Conservation (phyloP, 2,329 filamentous ascomycete genomes). For the Trichoderma atrobrunneum region DNA sequence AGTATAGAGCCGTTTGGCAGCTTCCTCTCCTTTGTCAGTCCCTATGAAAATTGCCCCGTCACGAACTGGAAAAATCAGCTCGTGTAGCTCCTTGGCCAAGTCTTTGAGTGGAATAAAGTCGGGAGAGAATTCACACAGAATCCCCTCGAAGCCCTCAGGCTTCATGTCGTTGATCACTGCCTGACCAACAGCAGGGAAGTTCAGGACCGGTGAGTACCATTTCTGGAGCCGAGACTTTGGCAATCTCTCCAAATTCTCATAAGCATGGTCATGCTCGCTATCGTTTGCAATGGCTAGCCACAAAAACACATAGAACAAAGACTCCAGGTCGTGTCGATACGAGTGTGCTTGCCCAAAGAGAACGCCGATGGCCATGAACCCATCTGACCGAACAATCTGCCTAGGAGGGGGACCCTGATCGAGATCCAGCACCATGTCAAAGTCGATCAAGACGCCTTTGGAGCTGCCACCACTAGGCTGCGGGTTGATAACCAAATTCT, state of each 20-base stretch:
- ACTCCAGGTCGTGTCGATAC: neutral
- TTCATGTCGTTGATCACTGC: neutral
- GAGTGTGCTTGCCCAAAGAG: neutral
- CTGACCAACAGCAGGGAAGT: neutral
- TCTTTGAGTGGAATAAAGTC: neutral
- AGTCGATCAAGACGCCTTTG: neutral
- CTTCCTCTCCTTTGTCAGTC: neutral
- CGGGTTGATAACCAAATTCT: neutral
- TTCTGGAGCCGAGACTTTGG: neutral
- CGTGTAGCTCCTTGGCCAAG: neutral
- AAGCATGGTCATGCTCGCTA: neutral
- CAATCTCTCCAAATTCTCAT: neutral
- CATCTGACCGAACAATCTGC: neutral
- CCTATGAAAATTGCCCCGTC: neutral
- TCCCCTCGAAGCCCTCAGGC: neutral
- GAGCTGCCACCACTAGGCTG: too few relatives aligned
- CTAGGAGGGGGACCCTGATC: accelerated
- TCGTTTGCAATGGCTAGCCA: neutral
- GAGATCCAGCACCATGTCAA: neutral
- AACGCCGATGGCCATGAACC: neutral
- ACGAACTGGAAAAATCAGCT: neutral
- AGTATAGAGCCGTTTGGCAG: too few relatives aligned
- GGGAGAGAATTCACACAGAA: neutral
- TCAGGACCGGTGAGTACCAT: neutral
- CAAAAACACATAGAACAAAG: neutral